Base-by-base conservation (phyloP, 1,284 basidiomycete genomes). In the Leccinum pachyderme region DNA sequence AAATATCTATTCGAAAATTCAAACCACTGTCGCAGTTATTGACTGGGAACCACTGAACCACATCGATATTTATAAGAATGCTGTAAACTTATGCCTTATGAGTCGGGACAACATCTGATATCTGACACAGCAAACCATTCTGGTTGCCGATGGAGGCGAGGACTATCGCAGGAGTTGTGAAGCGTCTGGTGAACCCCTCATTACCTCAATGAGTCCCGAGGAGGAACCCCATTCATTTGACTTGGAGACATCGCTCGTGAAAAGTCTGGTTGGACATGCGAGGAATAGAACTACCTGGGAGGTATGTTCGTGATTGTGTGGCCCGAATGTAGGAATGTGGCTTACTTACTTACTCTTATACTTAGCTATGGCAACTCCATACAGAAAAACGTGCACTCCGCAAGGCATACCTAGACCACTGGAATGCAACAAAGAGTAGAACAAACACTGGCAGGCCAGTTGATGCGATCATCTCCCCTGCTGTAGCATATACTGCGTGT, bases 391-490 rank as follows among this genome's bases (percentile, higher is more conserved):
- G 73, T 6, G 72, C 74, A 28, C 54, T 83, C 15, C 73, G 82
- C 33, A 78, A 81, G 62, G 73, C 73, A 28, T 80, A 85, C 61
- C 71, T 87, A 12, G 78, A 81, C 51, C 76, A 80, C 48, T 88
- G 86, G 86, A 75, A 82, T 47, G 74, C 73, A 7, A 85, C 83
- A 0, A 63, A 59, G 12, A 62, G 54, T 1, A 55, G 64, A 27
- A 87, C 85, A 5, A 77, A 77, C 0, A 87, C 85, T 0, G 82
- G 83, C 0, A 72, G 86, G 32, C 83, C 85, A 0, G 76, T 87
- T 7, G 86, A 89, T 61, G 83, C 82, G 0, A 78, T 89, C 52
- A 81, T 90, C 43, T 72, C 74, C 4, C 85, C 85, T 8, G 75
- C 77, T 0, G 80, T 79, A 7, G 74, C 84, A 0, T 82, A 75